Evolutionary conservation across 148 eudicot genomes (phyloP), one percentile per base, ranked within the genome.

Genomic region (Talinum fruticosum): DNA sequence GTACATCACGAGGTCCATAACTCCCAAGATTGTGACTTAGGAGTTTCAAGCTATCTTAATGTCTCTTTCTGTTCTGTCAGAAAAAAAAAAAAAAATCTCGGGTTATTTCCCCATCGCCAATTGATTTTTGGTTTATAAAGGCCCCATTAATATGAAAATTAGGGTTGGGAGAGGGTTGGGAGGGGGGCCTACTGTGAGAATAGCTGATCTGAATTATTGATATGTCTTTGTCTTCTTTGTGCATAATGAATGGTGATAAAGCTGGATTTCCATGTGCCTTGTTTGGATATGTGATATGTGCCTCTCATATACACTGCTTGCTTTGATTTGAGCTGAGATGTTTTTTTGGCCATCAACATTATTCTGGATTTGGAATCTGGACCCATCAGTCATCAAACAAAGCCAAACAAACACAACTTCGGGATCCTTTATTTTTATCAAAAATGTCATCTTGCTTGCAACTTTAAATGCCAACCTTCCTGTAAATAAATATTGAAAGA

Each of bases 241-340:
- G 69, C n/a, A 16, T 18, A 15, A 29, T 66, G 38, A 66, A 16
- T 66, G 23, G 24, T 67, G 24, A 35, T 33, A 67, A 67, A 23
- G 71, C 71, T 67, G 71, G 24, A 8, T 21, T 62, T 33, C 18
- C 66, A 67, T 67, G 45, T 67, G 45, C 71, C 41, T 67, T 21
- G 71, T 67, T 67, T 67, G 71, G 45, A 33, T 34, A 4, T 21
- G 38, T 21, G 71, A 33, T 67, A 15, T 67, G 7, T 67, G 35
- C 71, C 71, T 35, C 3, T 67, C 26, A 30, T 64, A 2, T 16
- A 7, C n/a, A n/a, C n/a, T 29, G 19, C 34, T 24, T 7, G 7
- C 2, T 8, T 28, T 61, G 19, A 61, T 61, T n/a, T 61, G 66
- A 14, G 29, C 53, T 14, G 10, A 7, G 23, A 10, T 14, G 21